Base-by-base conservation (phyloP, 2,329 filamentous ascomycete species). In the Diaporthe sp. region DNA sequence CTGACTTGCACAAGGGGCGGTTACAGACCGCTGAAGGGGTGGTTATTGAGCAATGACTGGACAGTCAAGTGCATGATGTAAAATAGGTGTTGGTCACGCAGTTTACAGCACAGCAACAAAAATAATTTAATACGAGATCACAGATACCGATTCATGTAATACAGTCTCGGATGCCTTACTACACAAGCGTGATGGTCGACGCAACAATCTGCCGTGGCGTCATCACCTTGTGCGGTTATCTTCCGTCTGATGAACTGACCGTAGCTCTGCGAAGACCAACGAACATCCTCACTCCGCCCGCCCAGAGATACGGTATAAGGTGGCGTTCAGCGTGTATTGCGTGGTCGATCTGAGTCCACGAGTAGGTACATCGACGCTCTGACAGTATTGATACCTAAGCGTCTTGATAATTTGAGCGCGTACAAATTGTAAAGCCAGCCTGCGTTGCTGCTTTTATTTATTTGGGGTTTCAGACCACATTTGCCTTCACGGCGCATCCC, bases 1-100 rank as follows among this genome's bases (percentile, higher is more conserved):
- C 78, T 13, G 80, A 81, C 55, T 51, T 81, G 17, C 74, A 75
- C 22, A 77, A 79, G 31, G 80, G 80, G 4, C 77, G 79, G 10
- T 31, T 75, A 25, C 60, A 73, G 44, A n/a, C n/a, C 12, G 34
- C 49, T 3, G 72, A 73, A 3, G 51, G 47, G 17, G 20, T 67
- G 4, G 34, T 57, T 7, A 20, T 44, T n/a, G 71, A 65, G 28
- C n/a, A 73, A 55, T 65, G 31, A 73, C 65, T 20, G 34, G 17
- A 44, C 17, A 22, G 31, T 15, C 22, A 34, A 31, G 10, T 51
- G 25, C 61, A 22, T 22, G 25, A 28, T 44, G 61, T 55, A 47
- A 37, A 58, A 20, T 20, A 53, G 39, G 17, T 39, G 17, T 25
- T 37, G 9, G 34, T 42, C 47, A 39, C 17, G 10, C 3, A 15